A percentile compares a stretch with the other conserved stretches of the same genome.
These are phyloP conservation scores for Metarhizium guizhouense DNA, from an alignment of 2,329 filamentous ascomycete species.

Conservation along the genomic window DNA sequence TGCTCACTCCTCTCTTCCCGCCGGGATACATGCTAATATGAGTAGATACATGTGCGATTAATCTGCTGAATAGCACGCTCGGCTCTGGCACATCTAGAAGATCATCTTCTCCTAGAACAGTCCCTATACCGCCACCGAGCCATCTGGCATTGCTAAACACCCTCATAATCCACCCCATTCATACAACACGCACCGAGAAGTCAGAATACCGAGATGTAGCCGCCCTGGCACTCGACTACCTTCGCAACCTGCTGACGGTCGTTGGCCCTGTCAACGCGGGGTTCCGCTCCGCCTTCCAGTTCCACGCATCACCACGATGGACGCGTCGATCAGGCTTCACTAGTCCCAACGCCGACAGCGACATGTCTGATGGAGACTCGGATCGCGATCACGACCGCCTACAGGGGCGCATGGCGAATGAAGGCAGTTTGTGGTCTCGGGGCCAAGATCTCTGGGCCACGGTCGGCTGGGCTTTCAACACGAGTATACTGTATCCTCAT, in stretches of 20 bases:
- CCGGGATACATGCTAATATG: neutral
- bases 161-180: slow-evolving; percentile 69
- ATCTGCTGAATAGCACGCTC: slow-evolving; percentile 56
- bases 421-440: slow-evolving; percentile 61
- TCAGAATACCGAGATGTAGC: slow-evolving; percentile 53
- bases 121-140: slow-evolving; percentile 58
- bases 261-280: slow-evolving; percentile 63
- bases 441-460: slow-evolving; percentile 84
- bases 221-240: slow-evolving; percentile 57
- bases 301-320: slow-evolving; percentile 31
- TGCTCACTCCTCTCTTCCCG: neutral
- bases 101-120: slow-evolving; percentile 26
- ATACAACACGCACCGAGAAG: slow-evolving; percentile 64
- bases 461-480: slow-evolving; percentile 89
- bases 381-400: slow-evolving; percentile 44
- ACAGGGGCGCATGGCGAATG: slow-evolving; percentile 49
- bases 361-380: slow-evolving; percentile 30
- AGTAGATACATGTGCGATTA: slow-evolving; percentile 38
- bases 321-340: slow-evolving; percentile 24
- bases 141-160: slow-evolving; percentile 73
- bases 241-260: slow-evolving; percentile 56
- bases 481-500: slow-evolving; percentile 60
- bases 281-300: slow-evolving; percentile 64
- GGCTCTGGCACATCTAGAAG: slow-evolving; percentile 36
- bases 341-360: slow-evolving; percentile 32